These are phyloP conservation scores for Linum lewisii DNA, from an alignment of 345 rosid genomes.

Conservation along the genomic window DNA sequence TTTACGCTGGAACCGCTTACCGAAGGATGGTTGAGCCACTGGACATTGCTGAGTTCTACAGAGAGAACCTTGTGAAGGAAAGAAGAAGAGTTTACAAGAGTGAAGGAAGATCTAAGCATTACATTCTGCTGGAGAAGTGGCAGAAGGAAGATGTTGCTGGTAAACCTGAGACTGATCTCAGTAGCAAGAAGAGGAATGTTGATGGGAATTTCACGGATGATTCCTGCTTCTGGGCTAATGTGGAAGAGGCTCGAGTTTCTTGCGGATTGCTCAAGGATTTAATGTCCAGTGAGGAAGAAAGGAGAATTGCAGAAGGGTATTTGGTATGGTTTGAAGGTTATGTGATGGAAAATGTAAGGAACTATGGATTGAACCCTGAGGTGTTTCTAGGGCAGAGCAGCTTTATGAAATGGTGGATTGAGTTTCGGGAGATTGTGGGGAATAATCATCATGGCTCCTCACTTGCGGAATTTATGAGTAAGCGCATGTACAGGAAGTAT, in stretches of 20 bases:
- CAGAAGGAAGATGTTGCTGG: constrained; percentile 4
- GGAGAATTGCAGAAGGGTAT: not conserved
- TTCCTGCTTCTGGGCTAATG: constrained; percentile 80
- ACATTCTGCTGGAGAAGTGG: constrained; percentile 43
- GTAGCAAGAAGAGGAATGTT: constrained; percentile 15
- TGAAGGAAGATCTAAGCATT: constrained; percentile 41
- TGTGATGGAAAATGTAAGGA: constrained; percentile 26
- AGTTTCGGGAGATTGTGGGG: constrained; percentile 24
- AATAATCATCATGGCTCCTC: constrained; percentile 10
- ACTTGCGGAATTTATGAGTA: constrained; percentile 39
- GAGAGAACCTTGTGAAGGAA: not conserved
- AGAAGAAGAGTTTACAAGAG: constrained; percentile 18
- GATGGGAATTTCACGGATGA: constrained; percentile 32
- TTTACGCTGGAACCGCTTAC: constrained; percentile 40
- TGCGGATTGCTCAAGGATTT: constrained; percentile 15
- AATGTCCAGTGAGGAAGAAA: not conserved
- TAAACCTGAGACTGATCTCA: not conserved
- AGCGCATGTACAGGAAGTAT: constrained; percentile 19
- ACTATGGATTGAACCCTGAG: constrained; percentile 49
- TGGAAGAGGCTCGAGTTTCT: constrained; percentile 47
- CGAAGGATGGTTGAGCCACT: constrained; percentile 73
- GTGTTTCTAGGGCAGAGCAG: constrained; percentile 49
- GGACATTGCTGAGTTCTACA: constrained; percentile 60
- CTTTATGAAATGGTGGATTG: constrained; percentile 65
- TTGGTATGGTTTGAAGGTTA: constrained; percentile 31